Conservation (phyloP, 257 asterid species). For the Nicotiana noctiflora region DNA sequence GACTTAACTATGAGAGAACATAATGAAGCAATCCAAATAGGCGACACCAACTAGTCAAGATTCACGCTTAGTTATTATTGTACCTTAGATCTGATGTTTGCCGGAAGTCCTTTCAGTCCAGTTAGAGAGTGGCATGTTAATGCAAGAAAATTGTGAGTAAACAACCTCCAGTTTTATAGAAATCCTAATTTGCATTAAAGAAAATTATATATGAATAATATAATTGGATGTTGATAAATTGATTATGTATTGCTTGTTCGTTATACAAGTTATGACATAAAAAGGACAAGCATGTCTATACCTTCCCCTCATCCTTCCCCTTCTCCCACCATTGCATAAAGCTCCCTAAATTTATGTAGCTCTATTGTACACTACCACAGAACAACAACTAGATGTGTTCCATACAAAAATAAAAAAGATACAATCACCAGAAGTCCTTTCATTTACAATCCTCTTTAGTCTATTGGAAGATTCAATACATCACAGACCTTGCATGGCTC, state of each 20-base stretch:
- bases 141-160: neutral
- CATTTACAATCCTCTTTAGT: neutral
- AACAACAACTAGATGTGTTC: neutral
- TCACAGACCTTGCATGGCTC: neutral
- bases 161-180: neutral
- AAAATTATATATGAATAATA: neutral
- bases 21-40: neutral
- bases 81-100: neutral
- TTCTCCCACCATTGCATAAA: neutral
- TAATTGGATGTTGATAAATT: neutral
- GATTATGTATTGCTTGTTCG: neutral
- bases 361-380: neutral
- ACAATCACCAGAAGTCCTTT: neutral
- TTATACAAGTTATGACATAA: neutral
- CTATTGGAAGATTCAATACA: neutral
- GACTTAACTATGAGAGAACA: neutral
- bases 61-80: neutral
- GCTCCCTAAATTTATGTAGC: neutral
- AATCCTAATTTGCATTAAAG: neutral
- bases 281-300: neutral
- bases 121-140: neutral
- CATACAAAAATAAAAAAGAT: neutral
- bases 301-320: neutral
- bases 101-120: neutral
- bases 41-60: neutral